Evolutionary conservation across 1,284 basidiomycete genomes (phyloP), one percentile per base, ranked within the genome.

Genomic region (Apiotrichum gamsii): DNA sequence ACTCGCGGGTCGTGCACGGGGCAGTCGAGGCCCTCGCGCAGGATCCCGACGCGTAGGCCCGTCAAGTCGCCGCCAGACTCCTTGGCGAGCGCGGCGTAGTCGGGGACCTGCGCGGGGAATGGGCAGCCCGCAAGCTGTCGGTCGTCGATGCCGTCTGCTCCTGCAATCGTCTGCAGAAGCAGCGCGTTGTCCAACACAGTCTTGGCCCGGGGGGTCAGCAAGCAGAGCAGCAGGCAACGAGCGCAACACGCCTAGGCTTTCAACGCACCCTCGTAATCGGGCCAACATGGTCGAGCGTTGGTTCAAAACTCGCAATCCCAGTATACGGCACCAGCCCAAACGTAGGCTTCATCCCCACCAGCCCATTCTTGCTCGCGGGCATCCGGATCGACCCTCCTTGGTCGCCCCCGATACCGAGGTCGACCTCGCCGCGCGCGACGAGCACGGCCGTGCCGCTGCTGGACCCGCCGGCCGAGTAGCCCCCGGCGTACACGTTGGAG

Each of bases 301-400:
- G 63, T 42, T 76, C 75, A 25, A 72, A 70, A 14, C 74, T 72
- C 16, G 72, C 70, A 16, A 74, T 65, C 11, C 76, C 77, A 2
- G 77, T 77, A 58, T 77, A 78, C 0, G 77, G 77, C 3, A 78
- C 75, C 4, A 79, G 70, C 2, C 77, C 77, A 36, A 73, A 75
- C 2, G 76, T 76, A 0, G 77, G 75, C 55, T 78, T 78, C 25
- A 79, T 54, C 1, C 77, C 77, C 14, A 78, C 76, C 20, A 78
- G 69, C 9, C 77, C 77, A 49, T 73, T 75, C 39, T 73, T 72
- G 3, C 71, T 62, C 1, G 75, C 70, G 5, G 77, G 77, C 20
- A 76, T 67, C 18, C 76, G 73, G 32, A 75, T 73, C 25, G 70
- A 72, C 2, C 75, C 76, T 19, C 75, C 74, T 55, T 76, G 75